Percentiles rank a stretch among this genome's conserved stretches.
phyloP scores from a whole-genome alignment of 768 basidiomycete species.

The Boletus rufocinnamomeus region DNA sequence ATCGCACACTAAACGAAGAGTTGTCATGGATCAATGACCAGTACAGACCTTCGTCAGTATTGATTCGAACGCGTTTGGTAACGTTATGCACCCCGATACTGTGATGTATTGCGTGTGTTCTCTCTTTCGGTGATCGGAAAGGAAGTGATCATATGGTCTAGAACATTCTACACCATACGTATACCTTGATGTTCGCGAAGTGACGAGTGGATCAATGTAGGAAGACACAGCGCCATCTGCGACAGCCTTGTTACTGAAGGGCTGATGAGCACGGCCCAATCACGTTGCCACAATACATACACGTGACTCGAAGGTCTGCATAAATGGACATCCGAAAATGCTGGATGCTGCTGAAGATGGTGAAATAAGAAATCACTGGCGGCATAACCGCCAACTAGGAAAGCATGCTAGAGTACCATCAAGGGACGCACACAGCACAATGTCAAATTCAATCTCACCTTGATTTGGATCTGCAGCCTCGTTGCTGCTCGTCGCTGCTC shows the following conservation, averaged over 20 bases:
- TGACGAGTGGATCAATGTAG: constrained; percentile 48
- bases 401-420: constrained; percentile 32
- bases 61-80: constrained; percentile 39
- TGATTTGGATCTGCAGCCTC: constrained; percentile 29
- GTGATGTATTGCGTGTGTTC: constrained; percentile 18
- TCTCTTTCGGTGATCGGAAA: constrained; percentile 41
- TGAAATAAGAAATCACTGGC: constrained; percentile 49
- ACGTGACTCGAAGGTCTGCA: constrained; percentile 50
- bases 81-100: constrained; percentile 28
- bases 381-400: constrained; percentile 55
- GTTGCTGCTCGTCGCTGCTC: constrained; percentile 28
- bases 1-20: not conserved
- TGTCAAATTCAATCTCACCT: constrained; percentile 1
- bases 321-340: constrained; percentile 40
- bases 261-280: not conserved
- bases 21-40: fast-evolving
- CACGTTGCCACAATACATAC: constrained; percentile 34
- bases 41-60: constrained; percentile 37
- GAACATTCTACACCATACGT: constrained; percentile 40
- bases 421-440: not conserved
- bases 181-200: constrained; percentile 42
- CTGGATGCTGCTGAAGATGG: constrained; percentile 40
- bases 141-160: constrained; percentile 27
- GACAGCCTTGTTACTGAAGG: constrained; percentile 45
- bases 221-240: constrained; percentile 48